Conservation (phyloP, 805 yeast genomes). For the Scheffersomyces lignosus region DNA sequence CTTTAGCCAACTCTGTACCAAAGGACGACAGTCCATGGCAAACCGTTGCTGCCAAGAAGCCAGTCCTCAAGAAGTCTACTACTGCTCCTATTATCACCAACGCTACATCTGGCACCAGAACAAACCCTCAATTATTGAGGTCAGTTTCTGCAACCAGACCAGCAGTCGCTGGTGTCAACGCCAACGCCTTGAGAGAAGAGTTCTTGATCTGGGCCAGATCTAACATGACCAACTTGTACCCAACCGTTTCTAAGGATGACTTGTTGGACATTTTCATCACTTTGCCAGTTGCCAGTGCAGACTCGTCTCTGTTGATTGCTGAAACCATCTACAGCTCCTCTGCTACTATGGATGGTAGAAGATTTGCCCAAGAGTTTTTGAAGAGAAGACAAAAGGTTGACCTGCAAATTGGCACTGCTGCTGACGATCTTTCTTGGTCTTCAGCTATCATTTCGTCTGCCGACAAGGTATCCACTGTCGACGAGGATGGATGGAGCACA, state of each 20-base stretch:
- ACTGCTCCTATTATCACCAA: conserved; percentile 15
- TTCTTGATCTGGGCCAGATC: conserved; percentile 73
- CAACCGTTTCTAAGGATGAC: conserved; percentile 75
- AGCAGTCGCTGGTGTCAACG: conserved; percentile 22
- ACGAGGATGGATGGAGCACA: conserved; percentile 51
- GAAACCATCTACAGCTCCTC: conserved; percentile 90
- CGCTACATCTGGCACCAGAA: conserved; percentile 20
- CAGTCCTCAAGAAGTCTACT: conserved; percentile 25
- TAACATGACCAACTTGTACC: conserved; percentile 64
- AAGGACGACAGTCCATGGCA: conserved; percentile 43
- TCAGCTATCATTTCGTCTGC: conserved; percentile 58
- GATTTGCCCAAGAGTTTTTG: conserved; percentile 88
- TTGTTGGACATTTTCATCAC: conserved; percentile 77
- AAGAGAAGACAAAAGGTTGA: conserved; percentile 77
- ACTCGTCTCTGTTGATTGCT: conserved; percentile 81
- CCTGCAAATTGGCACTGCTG: conserved; percentile 40
- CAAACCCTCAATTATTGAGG: conserved; percentile 37
- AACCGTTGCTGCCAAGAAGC: conserved; percentile 34
- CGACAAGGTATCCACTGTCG: conserved; percentile 36
- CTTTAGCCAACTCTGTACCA: conserved; percentile 29
- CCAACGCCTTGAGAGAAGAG: conserved; percentile 45
- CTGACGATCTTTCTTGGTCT: conserved; percentile 62
- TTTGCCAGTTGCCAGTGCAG: conserved; percentile 67
- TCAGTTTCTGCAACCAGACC: conserved; percentile 34
- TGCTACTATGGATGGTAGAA: conserved; percentile 88